Evolutionary conservation across 257 asterid species (phyloP).

Genomic region (Datura wrightii): DNA sequence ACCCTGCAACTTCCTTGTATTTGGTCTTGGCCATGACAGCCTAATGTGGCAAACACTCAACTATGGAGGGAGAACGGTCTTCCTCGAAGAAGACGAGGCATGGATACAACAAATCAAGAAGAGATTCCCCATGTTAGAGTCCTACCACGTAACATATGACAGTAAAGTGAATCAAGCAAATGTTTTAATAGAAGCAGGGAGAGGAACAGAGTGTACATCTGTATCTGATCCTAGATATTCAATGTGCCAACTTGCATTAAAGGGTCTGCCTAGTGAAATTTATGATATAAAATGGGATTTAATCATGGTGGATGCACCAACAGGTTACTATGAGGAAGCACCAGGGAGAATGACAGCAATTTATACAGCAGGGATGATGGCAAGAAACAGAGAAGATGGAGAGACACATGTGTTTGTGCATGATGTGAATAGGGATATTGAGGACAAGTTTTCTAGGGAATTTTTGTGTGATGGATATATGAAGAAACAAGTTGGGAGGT

Average conservation of each 20-base stretch:
- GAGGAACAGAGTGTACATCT: conserved; percentile 74
- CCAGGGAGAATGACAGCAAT: conserved; percentile 93
- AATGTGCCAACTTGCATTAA: conserved; percentile 78
- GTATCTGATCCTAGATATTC: conserved; percentile 66
- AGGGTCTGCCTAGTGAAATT: conserved; percentile 64
- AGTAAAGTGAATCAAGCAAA: conserved; percentile 70
- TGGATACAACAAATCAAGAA: conserved; percentile 75
- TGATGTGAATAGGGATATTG: conserved; percentile 87
- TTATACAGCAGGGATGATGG: conserved; percentile 97
- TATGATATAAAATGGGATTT: conserved; percentile 73
- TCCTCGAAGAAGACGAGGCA: conserved; percentile 77
- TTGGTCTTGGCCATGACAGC: conserved; percentile 92
- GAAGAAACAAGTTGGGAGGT: conserved; percentile 80
- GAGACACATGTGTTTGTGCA: conserved; percentile 83
- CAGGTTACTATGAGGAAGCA: conserved; percentile 82
- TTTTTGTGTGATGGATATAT: conserved; percentile 78
- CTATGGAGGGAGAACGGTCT: conserved; percentile 78
- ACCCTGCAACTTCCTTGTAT: conserved; percentile 81
- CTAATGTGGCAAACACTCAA: conserved; percentile 90
- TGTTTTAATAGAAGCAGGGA: conserved; percentile 61
- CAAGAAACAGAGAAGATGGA: conserved; percentile 59
- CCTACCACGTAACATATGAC: conserved; percentile 67
- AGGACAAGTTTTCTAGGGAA: conserved; percentile 69
- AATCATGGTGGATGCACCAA: conserved; percentile 95
- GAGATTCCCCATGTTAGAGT: conserved; percentile 75